Conservation (phyloP, 768 basidiomycete genomes). For the Naematelia encephala region DNA sequence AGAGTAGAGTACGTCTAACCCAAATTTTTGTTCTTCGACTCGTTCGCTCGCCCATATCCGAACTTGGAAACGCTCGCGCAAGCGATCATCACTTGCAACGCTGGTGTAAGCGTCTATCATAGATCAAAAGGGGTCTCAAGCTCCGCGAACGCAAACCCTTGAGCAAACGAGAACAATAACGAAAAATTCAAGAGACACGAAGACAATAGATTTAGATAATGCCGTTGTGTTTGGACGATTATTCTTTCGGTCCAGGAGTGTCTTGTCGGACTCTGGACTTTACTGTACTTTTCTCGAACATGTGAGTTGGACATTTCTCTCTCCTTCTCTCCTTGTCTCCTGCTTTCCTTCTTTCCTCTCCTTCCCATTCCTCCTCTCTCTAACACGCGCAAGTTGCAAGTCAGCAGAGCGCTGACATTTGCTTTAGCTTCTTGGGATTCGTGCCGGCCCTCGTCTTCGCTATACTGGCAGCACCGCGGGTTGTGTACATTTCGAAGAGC, state of each 20-base stretch:
- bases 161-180: too few relatives aligned
- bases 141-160: background rate
- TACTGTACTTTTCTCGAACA: slow-evolving; percentile 17
- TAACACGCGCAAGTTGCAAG: background rate
- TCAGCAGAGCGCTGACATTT: too few relatives aligned
- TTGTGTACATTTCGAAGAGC: background rate
- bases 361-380: background rate
- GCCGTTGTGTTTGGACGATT: slow-evolving; percentile 19
- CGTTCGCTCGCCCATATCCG: too few relatives aligned
- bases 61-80: background rate
- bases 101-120: background rate
- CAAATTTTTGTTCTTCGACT: too few relatives aligned
- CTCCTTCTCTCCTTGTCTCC: background rate
- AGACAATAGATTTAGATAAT: slow-evolving; percentile 2
- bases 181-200: too few relatives aligned
- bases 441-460: slow-evolving; percentile 11
- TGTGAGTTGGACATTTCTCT: slow-evolving; percentile 8
- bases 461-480: slow-evolving; percentile 2
- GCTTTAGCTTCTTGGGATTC: slow-evolving; percentile 17
- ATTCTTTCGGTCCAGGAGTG: slow-evolving; percentile 15
- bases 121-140: background rate
- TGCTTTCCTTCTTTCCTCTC: background rate
- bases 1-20: too few relatives aligned
- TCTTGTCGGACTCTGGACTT: slow-evolving; percentile 19
- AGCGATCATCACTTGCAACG: background rate